phyloP scores from a whole-genome alignment of 495 filamentous ascomycete species.

The Xylaria intraflava region DNA sequence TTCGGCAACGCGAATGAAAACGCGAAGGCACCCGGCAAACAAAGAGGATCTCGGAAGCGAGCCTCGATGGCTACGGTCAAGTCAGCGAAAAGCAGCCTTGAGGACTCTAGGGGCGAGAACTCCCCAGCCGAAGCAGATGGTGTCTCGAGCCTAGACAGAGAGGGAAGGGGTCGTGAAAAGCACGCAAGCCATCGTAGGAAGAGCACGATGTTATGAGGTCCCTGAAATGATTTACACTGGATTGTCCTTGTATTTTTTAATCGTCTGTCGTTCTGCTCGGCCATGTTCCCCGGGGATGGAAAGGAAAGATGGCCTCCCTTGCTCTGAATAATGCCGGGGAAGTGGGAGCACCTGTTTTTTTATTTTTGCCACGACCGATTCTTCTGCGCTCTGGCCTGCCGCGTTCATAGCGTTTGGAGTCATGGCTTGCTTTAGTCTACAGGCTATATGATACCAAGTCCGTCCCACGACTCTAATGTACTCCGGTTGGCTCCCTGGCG shows the following conservation, averaged over 20 bases:
- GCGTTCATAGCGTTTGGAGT: constrained; percentile 4
- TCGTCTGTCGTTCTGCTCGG: background rate
- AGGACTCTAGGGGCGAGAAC: constrained; percentile 11
- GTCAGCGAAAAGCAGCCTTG: constrained; percentile 19
- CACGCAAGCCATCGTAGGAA: constrained; percentile 31
- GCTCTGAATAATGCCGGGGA: constrained; percentile 9
- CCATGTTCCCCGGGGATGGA: constrained; percentile 7
- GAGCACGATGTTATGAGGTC: constrained; percentile 53
- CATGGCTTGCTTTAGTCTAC: background rate
- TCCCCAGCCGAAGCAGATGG: constrained; percentile 17
- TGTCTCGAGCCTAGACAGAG: constrained; percentile 13
- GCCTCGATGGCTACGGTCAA: constrained; percentile 36
- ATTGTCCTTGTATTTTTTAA: constrained; percentile 2
- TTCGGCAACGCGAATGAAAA: constrained; percentile 7
- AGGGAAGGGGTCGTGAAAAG: constrained; percentile 8
- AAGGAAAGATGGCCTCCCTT: background rate
- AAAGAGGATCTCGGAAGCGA: constrained; percentile 23
- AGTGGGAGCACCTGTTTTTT: too few relatives aligned
- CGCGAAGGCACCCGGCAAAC: constrained; percentile 10
- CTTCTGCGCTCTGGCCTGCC: background rate
- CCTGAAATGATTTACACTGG: background rate
- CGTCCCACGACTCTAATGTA: background rate
- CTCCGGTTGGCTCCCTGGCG: too few relatives aligned
- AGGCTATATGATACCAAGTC: constrained; percentile 10
- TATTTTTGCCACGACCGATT: too few relatives aligned